Conservation (phyloP, 192 early-diverging fungal species). For the Backusella macrospora region DNA sequence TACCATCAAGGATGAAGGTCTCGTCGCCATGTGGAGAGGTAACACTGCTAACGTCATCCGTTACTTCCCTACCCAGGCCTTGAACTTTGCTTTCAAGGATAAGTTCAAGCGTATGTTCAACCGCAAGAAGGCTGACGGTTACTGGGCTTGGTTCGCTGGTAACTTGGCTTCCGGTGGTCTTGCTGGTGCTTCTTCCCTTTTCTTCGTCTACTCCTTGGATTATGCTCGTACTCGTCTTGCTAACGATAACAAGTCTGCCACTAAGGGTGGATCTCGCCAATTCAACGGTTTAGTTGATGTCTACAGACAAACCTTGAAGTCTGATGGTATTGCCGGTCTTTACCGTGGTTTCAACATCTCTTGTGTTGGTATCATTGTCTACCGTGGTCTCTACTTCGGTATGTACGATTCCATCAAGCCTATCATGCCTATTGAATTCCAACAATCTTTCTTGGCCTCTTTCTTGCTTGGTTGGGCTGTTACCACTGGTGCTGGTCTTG, state of each 20-base stretch:
- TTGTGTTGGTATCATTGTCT: conserved; percentile 87
- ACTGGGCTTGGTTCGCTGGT: conserved; percentile 84
- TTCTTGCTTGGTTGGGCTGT: conserved; percentile 63
- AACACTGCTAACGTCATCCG: conserved; percentile 95
- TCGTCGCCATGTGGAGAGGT: conserved; percentile 80
- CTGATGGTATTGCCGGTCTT: conserved; percentile 89
- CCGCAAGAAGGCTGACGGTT: conserved; percentile 72
- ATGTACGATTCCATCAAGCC: conserved; percentile 72
- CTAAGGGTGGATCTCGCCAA: conserved; percentile 81
- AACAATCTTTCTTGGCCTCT: conserved; percentile 45
- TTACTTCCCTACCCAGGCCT: conserved; percentile 97
- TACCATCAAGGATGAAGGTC: conserved; percentile 83
- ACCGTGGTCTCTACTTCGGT: conserved; percentile 85
- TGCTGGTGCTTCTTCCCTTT: conserved; percentile 87
- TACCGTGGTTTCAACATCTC: conserved; percentile 97
- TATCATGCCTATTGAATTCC: conserved; percentile 31
- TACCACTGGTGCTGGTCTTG: conserved; percentile 84
- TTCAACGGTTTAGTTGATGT: conserved; percentile 89
- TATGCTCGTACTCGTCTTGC: conserved; percentile 98
- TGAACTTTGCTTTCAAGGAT: conserved; percentile 98
- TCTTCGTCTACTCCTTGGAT: conserved; percentile 95
- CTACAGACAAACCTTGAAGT: conserved; percentile 79
- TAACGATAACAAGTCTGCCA: conserved; percentile 78
- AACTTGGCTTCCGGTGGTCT: conserved; percentile 95
- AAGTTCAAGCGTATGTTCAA: conserved; percentile 95